Evolutionary conservation across 2,329 filamentous ascomycete species (phyloP), one percentile per base, ranked within the genome.

Genomic region (Diaporthe sp.): DNA sequence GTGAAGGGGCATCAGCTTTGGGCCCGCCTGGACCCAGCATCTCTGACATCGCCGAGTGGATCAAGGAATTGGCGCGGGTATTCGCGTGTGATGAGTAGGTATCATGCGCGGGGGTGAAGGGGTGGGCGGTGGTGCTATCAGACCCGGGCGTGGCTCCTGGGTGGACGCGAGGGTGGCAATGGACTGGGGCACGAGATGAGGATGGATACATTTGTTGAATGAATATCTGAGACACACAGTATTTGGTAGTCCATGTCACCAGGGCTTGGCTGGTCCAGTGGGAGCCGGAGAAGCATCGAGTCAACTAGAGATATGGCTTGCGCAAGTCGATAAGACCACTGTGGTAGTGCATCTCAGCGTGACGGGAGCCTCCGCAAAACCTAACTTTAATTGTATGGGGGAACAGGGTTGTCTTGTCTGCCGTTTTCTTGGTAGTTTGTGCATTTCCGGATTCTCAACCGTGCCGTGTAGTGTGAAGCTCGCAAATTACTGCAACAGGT

Each of bases 281-380:
- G n/a, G 63, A 51, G 44, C 7, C 30, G 44, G 63, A 27, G 47
- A 13, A 51, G 9, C 25, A 47, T n/a, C 27, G 25, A 19, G 27
- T 68, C 63, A 39, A 50, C 42, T 15, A 9, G 2, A 66, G 61
- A 66, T 66, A 53, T 15, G 63, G 32, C 44, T 22, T 35, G n/a
- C 47, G 44, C 42, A 22, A 37, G 47, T 53, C 47, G 63, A 68
- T 39, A 68, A 68, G 47, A 53, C 32, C 47, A 53, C 17, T 19
- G 63, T 19, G 22, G 63, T 51, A 39, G 30, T 68, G 63, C 63
- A 68, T 50, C 22, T 68, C 32, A 22, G 47, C 47, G n/a, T 53
- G 47, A 53, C 63, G 63, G 63, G 47, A 68, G 63, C 63, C 63
- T 39, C 63, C 47, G 63, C 63, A 53, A 68, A 39, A 39, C 47